Conservation (phyloP, 148 eudicot genomes). For the Pouteria glomerata region DNA sequence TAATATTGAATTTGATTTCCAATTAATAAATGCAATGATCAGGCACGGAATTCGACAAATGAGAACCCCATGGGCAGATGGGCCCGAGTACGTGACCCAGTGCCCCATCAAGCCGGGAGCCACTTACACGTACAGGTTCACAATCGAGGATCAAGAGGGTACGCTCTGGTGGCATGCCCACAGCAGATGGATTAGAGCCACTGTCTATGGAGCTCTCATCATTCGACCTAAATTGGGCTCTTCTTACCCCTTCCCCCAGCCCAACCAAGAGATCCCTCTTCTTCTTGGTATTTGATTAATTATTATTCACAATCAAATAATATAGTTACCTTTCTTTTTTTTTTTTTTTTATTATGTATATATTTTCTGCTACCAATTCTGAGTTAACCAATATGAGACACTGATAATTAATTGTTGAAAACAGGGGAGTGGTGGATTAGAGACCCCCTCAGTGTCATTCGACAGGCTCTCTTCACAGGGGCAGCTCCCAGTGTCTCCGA, state of each 20-base stretch:
- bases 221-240: conserved; percentile 69
- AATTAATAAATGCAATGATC: not conserved
- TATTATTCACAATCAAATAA: not conserved
- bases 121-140: conserved; percentile 72
- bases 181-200: conserved; percentile 84
- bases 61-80: conserved; percentile 95
- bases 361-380: not conserved
- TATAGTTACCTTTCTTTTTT: not conserved
- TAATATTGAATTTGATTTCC: not conserved
- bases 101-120: conserved; percentile 82
- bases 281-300: conserved; percentile 63
- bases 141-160: conserved; percentile 73
- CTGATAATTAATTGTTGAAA: conserved; percentile 3
- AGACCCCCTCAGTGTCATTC: conserved; percentile 55
- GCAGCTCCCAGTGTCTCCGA: conserved; percentile 77
- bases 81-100: conserved; percentile 81
- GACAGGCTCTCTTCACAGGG: conserved; percentile 65
- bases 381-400: not conserved
- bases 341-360: not conserved
- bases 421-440: conserved; percentile 97
- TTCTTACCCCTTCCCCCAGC: conserved; percentile 62
- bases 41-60: conserved; percentile 91
- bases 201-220: conserved; percentile 76
- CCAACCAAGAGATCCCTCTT: conserved; percentile 58
- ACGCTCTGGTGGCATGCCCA: conserved; percentile 99